Evolutionary conservation across 1,284 basidiomycete species (phyloP), one percentile per base, ranked within the genome.

Genomic region (Bondarzewia mesenterica): DNA sequence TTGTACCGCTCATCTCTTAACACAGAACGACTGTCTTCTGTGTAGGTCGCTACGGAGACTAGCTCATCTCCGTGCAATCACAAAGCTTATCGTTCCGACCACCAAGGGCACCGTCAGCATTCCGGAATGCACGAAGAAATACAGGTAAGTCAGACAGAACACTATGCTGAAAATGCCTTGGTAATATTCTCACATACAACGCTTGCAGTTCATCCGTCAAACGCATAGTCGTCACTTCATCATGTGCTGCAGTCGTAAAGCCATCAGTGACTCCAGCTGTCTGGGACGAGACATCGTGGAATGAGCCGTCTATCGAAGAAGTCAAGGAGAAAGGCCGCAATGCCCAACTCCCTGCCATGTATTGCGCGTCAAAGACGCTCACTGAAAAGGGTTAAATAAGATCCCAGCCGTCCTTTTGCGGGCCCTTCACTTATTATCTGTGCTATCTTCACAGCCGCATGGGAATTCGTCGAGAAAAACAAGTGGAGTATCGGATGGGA

Each of bases 361-460:
- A 85, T 58, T 63, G 69, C 40, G 77, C 74, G 14, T 77, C 74
- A 21, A 90, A 91, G 69, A 78, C 75, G 4, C 66, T 89, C 1
- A 85, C 87, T 1, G 88, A 92, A 61, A 67, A 63, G 53, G 75
- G 74, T 74, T 55, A 50, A 53, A 59, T 57, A 56, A 22, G n/a
- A 18, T n/a, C 4, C 15, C 8, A 5, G 4, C 4, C 8, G 36
- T 37, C 16, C 27, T 27, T n/a, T n/a, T n/a, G n/a, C n/a, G n/a
- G n/a, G n/a, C n/a, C n/a, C n/a, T n/a, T n/a, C n/a, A n/a, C n/a
- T n/a, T n/a, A n/a, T n/a, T n/a, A n/a, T n/a, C n/a, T n/a, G n/a
- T n/a, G n/a, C n/a, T n/a, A n/a, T n/a, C 7, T 20, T 44, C 21
- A 12, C 44, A 68, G 72, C 71, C 18, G 75, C 75, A 5, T 81